Evolutionary conservation across 2,329 filamentous ascomycete species (phyloP), one percentile per base, ranked within the genome.

Genomic region (Aspergillus pseudoviridinutans): DNA sequence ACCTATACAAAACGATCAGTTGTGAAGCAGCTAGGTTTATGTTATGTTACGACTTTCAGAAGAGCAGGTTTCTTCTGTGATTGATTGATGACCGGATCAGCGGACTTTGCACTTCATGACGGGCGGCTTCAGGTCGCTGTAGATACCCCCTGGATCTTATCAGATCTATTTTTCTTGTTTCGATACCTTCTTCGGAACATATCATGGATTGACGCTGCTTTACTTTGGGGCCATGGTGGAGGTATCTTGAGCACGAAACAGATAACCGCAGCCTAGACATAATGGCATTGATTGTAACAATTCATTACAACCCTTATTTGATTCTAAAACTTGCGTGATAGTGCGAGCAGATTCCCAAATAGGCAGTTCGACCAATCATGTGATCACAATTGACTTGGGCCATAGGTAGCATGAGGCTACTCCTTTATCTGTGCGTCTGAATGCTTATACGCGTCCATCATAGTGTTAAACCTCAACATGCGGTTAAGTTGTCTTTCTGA

Each of bases 61-160:
- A 62, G 58, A 70, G 67, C 69, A 64, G 68, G 68, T 53, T 61
- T 65, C 58, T 63, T 65, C 63, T 67, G 63, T 58, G 59, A 41
- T 41, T 47, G 42, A 46, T 65, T 65, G 51, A 71, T 65, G 68
- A 67, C 58, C 51, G 52, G 58, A 58, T 52, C 53, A 62, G 56
- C 52, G 49, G 53, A 50, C 41, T 52, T 27, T 20, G 32, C 53
- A 50, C 24, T 58, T 56, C 25, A 58, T 51, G 51, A 55, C 24
- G 47, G 56, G 53, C 56, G 12, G 25, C 5, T 47, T 32, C 32
- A 35, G 28, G 20, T 55, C 52, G 42, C 58, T 54, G 49, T 28
- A 49, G 51, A 59, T 61, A 59, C 57, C 57, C 56, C 25, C 6
- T 49, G 14, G 12, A 35, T 35, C 14, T 35, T 5, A 14, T 53